Base-by-base conservation (phyloP, 805 yeast genomes). In the Lipomyces kockii region DNA sequence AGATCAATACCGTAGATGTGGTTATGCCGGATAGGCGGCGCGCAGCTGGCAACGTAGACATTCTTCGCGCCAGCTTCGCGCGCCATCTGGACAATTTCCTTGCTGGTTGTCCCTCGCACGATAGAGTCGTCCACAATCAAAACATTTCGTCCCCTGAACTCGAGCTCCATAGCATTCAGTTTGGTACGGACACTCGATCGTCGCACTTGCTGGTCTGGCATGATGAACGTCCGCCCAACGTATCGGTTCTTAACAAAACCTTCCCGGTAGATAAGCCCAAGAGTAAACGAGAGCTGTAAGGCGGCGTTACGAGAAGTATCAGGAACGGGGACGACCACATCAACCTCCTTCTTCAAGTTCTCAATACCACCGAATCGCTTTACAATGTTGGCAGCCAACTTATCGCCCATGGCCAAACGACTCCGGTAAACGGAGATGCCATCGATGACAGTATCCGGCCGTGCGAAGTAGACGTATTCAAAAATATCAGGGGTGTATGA, bases 221-320 rank as follows among this genome's bases (percentile, higher is more conserved):
- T 95, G 76, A 95, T 95, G 77, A 95, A 95, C 0, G 99, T 95
- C 80, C 99, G 87, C 39, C 99, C 99, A 67, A 95, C 97, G 77
- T 95, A 95, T 75, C 98, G 85, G 82, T 95, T 95, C 79, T 95
- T 95, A 71, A 95, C 96, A 77, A 95, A 95, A 32, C 98, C 99
- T 81, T 95, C 99, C 76, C 99, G 86, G 80, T 92, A 95, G 22
- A 97, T 96, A 22, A 92, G 77, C 58, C 87, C 85, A 70, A 95
- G 83, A 59, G 87, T 83, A 49, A 90, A 93, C 0, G 98, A 94
- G 79, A 97, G 89, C 77, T 95, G 95, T 68, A 93, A 80, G 0
- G 98, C 98, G 27, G 97, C 89, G 55, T 96, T 93, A 79, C 98
- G 86, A n/a, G 98, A 89, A 7, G 99, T 95, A 78, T 95, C 99